A percentile compares a stretch with the other conserved stretches of the same genome.
Evolutionary conservation across 345 rosid genomes (phyloP).

Genomic region (Sapria himalayana): DNA sequence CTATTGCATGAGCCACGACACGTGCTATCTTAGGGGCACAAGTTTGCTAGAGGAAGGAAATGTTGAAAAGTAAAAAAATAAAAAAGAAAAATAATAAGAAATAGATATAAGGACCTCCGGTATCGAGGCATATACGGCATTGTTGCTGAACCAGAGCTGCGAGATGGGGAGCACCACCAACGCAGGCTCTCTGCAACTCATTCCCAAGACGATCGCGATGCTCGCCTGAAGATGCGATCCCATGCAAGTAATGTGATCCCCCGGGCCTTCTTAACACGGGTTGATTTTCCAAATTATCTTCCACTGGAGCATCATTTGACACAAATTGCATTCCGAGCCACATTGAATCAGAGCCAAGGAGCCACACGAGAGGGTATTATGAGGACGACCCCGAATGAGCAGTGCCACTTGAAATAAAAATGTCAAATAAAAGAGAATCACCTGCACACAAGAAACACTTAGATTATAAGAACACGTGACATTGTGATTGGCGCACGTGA

Average conservation of each 20-base stretch:
- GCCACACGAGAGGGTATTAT: no score
- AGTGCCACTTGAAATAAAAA: no score
- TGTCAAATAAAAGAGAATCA: no score
- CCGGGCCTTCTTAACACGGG: slow-evolving; percentile 36
- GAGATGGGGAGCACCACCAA: slow-evolving; percentile 44
- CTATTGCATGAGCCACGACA: no score
- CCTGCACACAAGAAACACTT: no score
- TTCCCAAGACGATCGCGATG: slow-evolving; percentile 20
- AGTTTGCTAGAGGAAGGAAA: slow-evolving; percentile 2
- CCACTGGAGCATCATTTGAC: slow-evolving; percentile 38
- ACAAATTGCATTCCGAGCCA: slow-evolving; percentile 61
- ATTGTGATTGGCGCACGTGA: no score
- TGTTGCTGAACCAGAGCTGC: slow-evolving; percentile 61
- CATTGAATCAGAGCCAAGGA: slow-evolving; percentile 9
- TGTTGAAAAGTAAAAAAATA: slow-evolving; percentile 3
- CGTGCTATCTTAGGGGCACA: no score
- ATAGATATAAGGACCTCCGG: slow-evolving; percentile 35
- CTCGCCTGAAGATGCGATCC: slow-evolving; percentile 36
- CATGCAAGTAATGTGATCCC: slow-evolving; percentile 36
- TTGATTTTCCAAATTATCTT: slow-evolving; percentile 42
- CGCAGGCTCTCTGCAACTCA: slow-evolving; percentile 29
- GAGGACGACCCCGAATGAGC: no score
- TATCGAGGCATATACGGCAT: slow-evolving; percentile 93
- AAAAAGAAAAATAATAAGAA: slow-evolving; percentile 9
- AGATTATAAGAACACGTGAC: no score